Evolutionary conservation across 257 asterid genomes (phyloP), one percentile per base, ranked within the genome.

Genomic region (Solanum lycopersicoides): DNA sequence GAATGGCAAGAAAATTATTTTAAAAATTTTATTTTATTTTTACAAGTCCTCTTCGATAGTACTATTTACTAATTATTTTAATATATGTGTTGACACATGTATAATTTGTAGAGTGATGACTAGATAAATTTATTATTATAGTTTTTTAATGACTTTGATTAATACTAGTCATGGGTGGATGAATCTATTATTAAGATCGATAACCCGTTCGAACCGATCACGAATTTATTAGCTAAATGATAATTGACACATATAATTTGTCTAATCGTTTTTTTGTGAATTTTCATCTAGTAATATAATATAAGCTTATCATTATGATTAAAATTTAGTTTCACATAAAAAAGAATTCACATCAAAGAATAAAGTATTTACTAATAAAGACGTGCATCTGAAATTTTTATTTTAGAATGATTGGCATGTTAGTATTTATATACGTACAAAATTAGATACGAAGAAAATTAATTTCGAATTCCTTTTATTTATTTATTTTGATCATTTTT

Each of bases 201-300:
- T 68, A 63, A 86, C 37, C 4, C 2, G 2, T 34, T 5, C 16
- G 23, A 87, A 86, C 10, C 39, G 39, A 68, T 23, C 8, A 14
- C 9, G 0, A 4, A 12, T 25, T 66, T 12, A 66, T 66, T n/a
- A 25, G 73, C 73, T 66, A 66, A 66, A 66, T 66, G 9, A 0
- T 1, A 66, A 25, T 25, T 25, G 20, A 25, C 3, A 66, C 4
- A 12, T 21, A 65, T 21, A n/a, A 25, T 65, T 11, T 65, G 0
- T 1, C 1, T 3, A 65, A 0, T 12, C 0, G 0, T 12, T 65
- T 25, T 28, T 6, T 25, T 15, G 5, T 28, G 5, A 20, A 68
- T 68, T 66, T 66, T 68, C 6, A 56, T 56, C 1, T 7, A 56
- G 2, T 4, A 2, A 56, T 68, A 28, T 25, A 30, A 68, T 28